Conservation (phyloP, 1,284 basidiomycete genomes). For the Ustilago hordei region DNA sequence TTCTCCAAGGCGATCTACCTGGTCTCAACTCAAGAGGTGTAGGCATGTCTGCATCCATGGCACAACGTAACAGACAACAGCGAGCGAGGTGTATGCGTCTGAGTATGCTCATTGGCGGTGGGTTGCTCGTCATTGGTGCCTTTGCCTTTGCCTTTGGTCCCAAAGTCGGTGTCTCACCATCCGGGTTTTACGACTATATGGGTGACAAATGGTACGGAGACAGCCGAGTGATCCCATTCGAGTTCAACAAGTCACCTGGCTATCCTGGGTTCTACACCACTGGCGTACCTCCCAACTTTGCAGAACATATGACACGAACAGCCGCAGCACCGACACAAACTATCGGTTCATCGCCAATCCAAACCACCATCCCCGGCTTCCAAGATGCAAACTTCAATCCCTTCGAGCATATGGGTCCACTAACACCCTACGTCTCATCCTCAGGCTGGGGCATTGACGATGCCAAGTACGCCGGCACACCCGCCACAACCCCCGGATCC, state of each 20-base stretch:
- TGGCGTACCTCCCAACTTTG: constrained; percentile 57
- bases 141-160: constrained; percentile 61
- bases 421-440: constrained; percentile 64
- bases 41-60: constrained; percentile 41
- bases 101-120: constrained; percentile 20
- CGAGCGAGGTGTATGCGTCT: constrained; percentile 34
- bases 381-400: constrained; percentile 53
- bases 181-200: constrained; percentile 40
- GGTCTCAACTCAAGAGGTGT: constrained; percentile 32
- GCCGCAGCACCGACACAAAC: constrained; percentile 38
- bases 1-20: constrained; percentile 39
- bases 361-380: constrained; percentile 59
- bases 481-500: constrained; percentile 9
- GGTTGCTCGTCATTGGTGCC: constrained; percentile 42
- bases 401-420: constrained; percentile 67
- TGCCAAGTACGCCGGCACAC: constrained; percentile 54
- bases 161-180: constrained; percentile 30
- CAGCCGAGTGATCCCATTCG: constrained; percentile 33
- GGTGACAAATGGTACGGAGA: constrained; percentile 56
- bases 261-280: constrained; percentile 63
- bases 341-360: constrained; percentile 58
- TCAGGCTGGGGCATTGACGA: constrained; percentile 62
- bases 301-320: constrained; percentile 60
- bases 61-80: constrained; percentile 29
- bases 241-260: constrained; percentile 61